A percentile compares a stretch with the other conserved stretches of the same genome.
phyloP scores from a whole-genome alignment of 176 grass and related monocot species.

The Melocanna baccifera region DNA sequence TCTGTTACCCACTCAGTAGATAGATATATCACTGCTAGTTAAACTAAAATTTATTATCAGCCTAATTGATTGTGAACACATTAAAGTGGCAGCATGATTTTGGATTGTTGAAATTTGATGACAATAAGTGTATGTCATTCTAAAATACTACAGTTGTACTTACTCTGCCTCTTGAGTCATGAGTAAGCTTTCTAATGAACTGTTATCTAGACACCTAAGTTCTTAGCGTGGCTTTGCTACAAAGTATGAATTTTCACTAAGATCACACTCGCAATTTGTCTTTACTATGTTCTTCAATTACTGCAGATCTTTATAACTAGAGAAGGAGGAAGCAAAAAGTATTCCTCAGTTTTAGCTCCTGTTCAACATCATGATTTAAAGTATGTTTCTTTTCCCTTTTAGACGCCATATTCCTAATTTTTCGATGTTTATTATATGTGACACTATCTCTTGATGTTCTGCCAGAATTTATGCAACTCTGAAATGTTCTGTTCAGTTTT shows the following conservation, averaged over 20 bases:
- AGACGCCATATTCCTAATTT: neutral
- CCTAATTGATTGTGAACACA: neutral
- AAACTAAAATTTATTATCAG: neutral
- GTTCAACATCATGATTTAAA: slow-evolving; percentile 80
- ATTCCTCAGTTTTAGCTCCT: slow-evolving; percentile 84
- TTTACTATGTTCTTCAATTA: slow-evolving; percentile 6
- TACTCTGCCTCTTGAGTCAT: neutral
- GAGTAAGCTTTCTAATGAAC: neutral
- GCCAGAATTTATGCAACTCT: neutral
- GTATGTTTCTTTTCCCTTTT: slow-evolving; percentile 40
- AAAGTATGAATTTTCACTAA: neutral
- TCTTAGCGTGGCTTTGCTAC: neutral
- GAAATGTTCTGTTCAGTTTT: neutral
- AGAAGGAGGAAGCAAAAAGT: slow-evolving; percentile 83
- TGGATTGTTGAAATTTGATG: neutral
- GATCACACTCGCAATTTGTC: neutral
- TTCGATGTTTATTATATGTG: neutral
- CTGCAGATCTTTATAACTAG: slow-evolving; percentile 83
- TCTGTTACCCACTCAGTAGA: neutral
- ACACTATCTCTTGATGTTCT: neutral
- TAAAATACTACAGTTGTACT: neutral
- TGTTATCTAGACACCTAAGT: neutral
- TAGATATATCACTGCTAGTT: neutral
- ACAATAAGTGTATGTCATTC: neutral
- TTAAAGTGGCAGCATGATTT: slow-evolving; percentile 13